Evolutionary conservation across 2,329 filamentous ascomycete genomes (phyloP), one percentile per base, ranked within the genome.

Genomic region (Phaeosphaeriaceae sp.): DNA sequence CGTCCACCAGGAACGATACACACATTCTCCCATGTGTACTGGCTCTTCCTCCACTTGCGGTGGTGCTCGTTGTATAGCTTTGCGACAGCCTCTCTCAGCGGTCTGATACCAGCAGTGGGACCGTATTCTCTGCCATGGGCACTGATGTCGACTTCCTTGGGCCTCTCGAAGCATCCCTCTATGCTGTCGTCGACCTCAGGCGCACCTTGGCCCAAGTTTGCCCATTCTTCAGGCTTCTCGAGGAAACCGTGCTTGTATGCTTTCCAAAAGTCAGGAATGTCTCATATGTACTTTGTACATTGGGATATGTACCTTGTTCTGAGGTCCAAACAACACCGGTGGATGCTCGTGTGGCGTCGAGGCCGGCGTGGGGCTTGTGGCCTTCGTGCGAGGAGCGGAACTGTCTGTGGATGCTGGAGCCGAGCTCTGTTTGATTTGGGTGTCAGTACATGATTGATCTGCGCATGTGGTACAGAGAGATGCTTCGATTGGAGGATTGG

Each of bases 11-110:
- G 94, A 3, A 98, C 94, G 76, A 98, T 97, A 77, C 92, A 94
- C 19, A 97, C 94, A 78, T 98, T 98, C 83, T 98, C 94, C 91
- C 92, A 97, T 6, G 92, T 96, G 78, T 98, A 98, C 80, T 96
- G 85, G 79, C 91, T 94, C 11, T 88, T 85, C 82, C 95, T 96
- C 73, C 91, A 93, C 81, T 94, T 82, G 65, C 94, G 89, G 73
- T 97, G 94, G 78, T 94, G 91, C 77, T 90, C 91, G 74, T 98
- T 98, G 86, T 98, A 98, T 62, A 98, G 86, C 59, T 89, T 88
- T 58, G 94, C 94, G 47, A 98, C 93, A 19, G 94, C 94, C 73
- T 93, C 91, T 68, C 94, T 86, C 65, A 98, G 84, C 24, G 92
- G 89, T 82, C 93, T 94, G 84, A 97, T 98, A 72, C 94, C 94